Evolutionary conservation across 257 asterid genomes (phyloP).

Genomic region (Fraxinus cuspidata): DNA sequence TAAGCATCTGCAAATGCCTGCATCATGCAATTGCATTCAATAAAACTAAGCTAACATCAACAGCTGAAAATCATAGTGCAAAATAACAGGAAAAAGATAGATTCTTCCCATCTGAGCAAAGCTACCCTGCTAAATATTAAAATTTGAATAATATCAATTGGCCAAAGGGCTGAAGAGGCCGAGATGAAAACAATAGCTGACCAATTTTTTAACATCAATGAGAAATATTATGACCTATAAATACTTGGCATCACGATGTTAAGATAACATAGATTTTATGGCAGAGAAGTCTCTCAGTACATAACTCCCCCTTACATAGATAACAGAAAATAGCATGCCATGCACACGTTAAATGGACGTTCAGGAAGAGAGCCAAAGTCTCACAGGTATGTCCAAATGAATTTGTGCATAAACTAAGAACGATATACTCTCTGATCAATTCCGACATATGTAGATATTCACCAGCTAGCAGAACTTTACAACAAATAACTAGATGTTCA

Average conservation of each 20-base stretch:
- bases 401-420: not conserved
- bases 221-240: not conserved
- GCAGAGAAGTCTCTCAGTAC: not conserved
- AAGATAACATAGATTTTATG: not conserved
- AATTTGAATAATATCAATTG: not conserved
- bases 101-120: slow-evolving; percentile 10
- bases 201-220: not conserved
- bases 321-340: not conserved
- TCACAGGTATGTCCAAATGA: not conserved
- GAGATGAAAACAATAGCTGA: not conserved
- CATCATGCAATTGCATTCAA: slow-evolving; percentile 24
- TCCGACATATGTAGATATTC: not conserved
- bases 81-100: slow-evolving; percentile 5
- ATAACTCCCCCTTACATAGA: not conserved
- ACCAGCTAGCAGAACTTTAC: not conserved
- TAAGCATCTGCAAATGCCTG: slow-evolving; percentile 99
- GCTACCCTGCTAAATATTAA: not conserved
- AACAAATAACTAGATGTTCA: not conserved
- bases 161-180: not conserved
- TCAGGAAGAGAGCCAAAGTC: not conserved
- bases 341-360: not conserved
- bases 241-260: not conserved
- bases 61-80: not conserved
- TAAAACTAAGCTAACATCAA: not conserved
- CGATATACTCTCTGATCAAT: not conserved